phyloP scores from a whole-genome alignment of 139 green algal genomes.

The Tetraselmis chui region DNA sequence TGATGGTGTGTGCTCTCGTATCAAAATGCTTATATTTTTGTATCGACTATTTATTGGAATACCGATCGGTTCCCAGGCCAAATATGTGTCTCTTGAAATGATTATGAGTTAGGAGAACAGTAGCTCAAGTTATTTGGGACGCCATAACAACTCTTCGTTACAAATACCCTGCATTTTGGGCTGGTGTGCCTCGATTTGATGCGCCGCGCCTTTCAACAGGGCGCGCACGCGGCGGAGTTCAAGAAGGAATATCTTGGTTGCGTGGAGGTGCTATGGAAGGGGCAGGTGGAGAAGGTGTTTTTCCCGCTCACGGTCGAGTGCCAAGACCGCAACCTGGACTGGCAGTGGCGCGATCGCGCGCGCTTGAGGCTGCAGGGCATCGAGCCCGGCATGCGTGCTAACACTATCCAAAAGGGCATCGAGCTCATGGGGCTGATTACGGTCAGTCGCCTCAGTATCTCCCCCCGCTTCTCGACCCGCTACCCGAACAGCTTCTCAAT shows the following conservation, averaged over 20 bases:
- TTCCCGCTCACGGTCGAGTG: slow-evolving; percentile 23
- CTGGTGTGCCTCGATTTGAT: no score
- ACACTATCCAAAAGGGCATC: not conserved
- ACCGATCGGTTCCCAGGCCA: no score
- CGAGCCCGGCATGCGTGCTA: not conserved
- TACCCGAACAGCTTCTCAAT: no score
- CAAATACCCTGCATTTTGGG: no score
- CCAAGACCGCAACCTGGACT: not conserved
- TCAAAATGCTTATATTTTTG: no score
- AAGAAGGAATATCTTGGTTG: slow-evolving; percentile 14
- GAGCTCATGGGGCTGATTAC: not conserved
- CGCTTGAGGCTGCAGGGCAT: not conserved
- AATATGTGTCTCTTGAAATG: no score
- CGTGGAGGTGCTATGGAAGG: slow-evolving; percentile 25
- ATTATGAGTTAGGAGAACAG: no score
- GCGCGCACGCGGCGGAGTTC: not conserved
- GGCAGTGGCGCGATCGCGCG: not conserved
- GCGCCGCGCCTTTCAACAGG: not conserved
- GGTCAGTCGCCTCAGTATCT: not conserved
- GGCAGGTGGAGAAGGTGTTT: slow-evolving; percentile 15
- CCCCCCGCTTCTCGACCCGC: no score
- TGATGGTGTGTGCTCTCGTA: no score
- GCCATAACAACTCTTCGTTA: no score
- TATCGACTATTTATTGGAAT: no score
- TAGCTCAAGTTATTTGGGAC: no score